Conservation (phyloP, 2,329 filamentous ascomycete species). For the Fusarium sp. region DNA sequence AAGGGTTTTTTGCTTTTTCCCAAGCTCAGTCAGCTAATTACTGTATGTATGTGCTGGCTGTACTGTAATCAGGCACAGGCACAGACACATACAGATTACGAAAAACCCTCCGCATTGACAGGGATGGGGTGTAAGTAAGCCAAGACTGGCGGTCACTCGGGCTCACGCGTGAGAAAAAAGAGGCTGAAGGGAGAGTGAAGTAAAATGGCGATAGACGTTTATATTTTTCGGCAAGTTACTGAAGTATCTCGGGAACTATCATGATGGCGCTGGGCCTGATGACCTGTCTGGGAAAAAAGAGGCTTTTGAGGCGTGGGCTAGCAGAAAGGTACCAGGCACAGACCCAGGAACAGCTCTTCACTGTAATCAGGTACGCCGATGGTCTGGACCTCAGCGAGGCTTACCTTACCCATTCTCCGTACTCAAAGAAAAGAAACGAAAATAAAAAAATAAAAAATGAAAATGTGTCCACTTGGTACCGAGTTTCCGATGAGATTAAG, state of each 20-base stretch:
- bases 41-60: neutral
- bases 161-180: neutral
- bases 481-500: neutral
- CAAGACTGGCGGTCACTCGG: slow-evolving; percentile 13
- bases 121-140: slow-evolving; percentile 8
- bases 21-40: neutral
- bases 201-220: slow-evolving; percentile 7
- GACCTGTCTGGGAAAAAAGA: slow-evolving; percentile 21
- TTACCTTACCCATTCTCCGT: slow-evolving; percentile 1
- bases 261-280: slow-evolving; percentile 24
- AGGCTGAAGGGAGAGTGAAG: slow-evolving; percentile 19
- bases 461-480: slow-evolving; percentile 14
- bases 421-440: neutral
- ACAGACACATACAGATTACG: slow-evolving; percentile 8
- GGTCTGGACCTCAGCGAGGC: slow-evolving; percentile 19
- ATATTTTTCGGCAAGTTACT: neutral
- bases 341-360: neutral
- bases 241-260: slow-evolving; percentile 21
- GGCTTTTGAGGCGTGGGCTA: slow-evolving; percentile 24
- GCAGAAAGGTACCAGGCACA: slow-evolving; percentile 35
- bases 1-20: slow-evolving; percentile 30
- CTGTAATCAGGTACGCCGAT: neutral
- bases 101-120: slow-evolving; percentile 16
- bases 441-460: neutral
- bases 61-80: slow-evolving; percentile 16